These are phyloP conservation scores for Podaxis carcinomalis DNA, from an alignment of 768 basidiomycete genomes.

Conservation along the genomic window DNA sequence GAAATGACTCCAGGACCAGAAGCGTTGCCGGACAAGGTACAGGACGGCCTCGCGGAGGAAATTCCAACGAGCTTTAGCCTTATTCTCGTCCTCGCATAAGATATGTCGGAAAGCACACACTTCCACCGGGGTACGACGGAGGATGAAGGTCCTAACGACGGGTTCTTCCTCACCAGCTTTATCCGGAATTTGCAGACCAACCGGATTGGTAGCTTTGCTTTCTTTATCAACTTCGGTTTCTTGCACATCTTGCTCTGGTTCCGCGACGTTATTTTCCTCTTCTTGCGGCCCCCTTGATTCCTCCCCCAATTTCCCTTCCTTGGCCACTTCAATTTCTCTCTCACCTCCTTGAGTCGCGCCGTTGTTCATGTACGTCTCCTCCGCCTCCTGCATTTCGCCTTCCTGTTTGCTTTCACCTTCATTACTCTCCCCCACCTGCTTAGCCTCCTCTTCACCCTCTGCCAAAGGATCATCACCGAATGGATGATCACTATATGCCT, in stretches of 20 bases:
- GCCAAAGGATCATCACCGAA: neutral
- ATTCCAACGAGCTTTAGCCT: slow-evolving; percentile 15
- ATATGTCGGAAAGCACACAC: slow-evolving; percentile 23
- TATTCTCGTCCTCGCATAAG: slow-evolving; percentile 19
- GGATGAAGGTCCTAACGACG: neutral
- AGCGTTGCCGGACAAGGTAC: slow-evolving; percentile 1
- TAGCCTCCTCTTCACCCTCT: neutral
- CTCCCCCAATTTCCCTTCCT: neutral
- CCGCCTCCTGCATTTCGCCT: neutral
- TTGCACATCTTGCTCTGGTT: neutral
- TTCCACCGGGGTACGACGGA: neutral
- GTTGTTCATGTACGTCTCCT: neutral
- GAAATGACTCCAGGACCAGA: slow-evolving; percentile 3
- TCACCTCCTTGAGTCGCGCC: neutral
- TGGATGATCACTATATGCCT: neutral
- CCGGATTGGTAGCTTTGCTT: no score
- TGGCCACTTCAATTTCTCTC: neutral
- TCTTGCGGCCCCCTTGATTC: neutral
- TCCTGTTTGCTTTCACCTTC: no score
- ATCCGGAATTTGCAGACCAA: neutral
- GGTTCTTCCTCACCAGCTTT: neutral
- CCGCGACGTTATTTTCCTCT: neutral
- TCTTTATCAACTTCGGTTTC: neutral
- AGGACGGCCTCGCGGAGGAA: slow-evolving; percentile 10
- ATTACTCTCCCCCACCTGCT: neutral